Evolutionary conservation across 306 rosid species (phyloP).

Genomic region (Carpinus fangiana): DNA sequence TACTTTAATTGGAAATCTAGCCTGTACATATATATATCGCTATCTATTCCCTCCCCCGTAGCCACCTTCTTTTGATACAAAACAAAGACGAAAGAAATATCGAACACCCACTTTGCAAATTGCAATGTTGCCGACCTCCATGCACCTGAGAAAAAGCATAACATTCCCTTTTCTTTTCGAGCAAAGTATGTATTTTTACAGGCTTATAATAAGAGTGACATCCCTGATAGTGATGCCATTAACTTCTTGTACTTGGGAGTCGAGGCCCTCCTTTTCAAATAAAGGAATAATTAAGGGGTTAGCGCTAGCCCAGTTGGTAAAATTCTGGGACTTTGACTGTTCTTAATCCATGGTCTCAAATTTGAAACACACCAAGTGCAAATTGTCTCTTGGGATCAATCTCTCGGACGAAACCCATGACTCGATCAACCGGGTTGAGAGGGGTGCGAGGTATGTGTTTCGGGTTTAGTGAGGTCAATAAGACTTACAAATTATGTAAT

Average conservation of each 20-base stretch:
- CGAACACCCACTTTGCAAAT: not conserved
- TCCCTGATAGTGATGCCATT: not conserved
- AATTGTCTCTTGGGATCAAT: too few species aligned
- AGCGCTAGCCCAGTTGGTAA: too few species aligned
- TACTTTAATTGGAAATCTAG: not conserved
- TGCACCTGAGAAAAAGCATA: not conserved
- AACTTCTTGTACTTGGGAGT: not conserved
- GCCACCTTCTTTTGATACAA: not conserved
- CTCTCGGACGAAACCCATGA: too few species aligned
- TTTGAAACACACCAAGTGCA: too few species aligned
- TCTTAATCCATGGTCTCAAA: too few species aligned
- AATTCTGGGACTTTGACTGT: too few species aligned
- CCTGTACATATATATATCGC: not conserved
- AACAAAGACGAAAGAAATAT: not conserved
- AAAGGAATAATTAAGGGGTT: not conserved
- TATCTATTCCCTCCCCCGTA: not conserved
- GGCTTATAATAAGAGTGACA: not conserved
- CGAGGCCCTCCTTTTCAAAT: not conserved
- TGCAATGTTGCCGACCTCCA: not conserved
- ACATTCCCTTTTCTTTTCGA: not conserved
- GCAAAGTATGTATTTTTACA: not conserved
- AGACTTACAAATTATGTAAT: too few species aligned
- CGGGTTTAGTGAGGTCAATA: not conserved
- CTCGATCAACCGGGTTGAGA: too few species aligned
- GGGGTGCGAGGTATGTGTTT: too few species aligned